These are phyloP conservation scores for Saccharum officinarum DNA, from an alignment of 176 grass and related monocot genomes.

Conservation along the genomic window DNA sequence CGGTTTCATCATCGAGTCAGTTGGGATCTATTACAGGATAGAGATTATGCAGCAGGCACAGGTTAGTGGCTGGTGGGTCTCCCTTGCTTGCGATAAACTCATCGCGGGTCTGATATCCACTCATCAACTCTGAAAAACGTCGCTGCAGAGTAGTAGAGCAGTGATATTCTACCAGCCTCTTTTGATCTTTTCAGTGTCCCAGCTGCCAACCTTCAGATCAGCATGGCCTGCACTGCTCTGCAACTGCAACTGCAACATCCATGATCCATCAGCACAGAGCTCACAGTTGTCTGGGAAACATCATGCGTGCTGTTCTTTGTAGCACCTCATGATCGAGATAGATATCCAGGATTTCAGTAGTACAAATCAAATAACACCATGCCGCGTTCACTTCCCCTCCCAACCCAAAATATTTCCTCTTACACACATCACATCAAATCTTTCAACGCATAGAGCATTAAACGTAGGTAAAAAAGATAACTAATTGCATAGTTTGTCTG, in stretches of 20 bases:
- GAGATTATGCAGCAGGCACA: too few species aligned
- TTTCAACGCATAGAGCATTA: too few species aligned
- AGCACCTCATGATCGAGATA: background rate
- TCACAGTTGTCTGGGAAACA: background rate
- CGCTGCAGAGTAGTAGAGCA: constrained; percentile 10
- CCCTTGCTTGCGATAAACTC: constrained; percentile 5
- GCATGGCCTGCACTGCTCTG: background rate
- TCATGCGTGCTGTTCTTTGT: background rate
- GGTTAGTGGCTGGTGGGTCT: too few species aligned
- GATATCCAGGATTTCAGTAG: background rate
- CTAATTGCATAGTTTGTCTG: too few species aligned
- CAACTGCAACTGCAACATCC: background rate
- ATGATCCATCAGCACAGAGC: background rate
- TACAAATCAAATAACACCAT: background rate
- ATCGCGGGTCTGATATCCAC: background rate
- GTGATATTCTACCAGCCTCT: background rate
- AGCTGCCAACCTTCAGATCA: constrained; percentile 11
- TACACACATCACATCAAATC: too few species aligned
- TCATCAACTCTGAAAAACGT: background rate
- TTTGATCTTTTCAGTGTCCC: background rate
- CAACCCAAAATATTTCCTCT: too few species aligned
- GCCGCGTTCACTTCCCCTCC: too few species aligned
- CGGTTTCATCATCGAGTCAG: too few species aligned
- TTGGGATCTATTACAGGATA: too few species aligned
- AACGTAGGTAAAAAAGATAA: too few species aligned